A percentile compares a stretch with the other conserved stretches of the same genome.
Evolutionary conservation across 2,329 filamentous ascomycete species (phyloP).

Genomic region (Coniella vitis): DNA sequence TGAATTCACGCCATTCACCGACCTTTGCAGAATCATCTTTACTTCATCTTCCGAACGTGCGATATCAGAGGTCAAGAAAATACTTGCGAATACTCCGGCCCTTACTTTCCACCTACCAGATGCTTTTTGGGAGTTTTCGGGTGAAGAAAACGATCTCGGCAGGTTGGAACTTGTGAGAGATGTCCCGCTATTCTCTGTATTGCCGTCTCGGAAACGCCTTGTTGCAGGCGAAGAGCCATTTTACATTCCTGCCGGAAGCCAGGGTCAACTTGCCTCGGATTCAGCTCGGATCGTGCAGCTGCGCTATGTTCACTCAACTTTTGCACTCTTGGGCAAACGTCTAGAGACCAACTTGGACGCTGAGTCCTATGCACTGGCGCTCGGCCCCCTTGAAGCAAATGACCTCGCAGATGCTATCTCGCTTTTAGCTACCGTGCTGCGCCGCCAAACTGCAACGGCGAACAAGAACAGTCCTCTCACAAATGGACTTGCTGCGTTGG

Average conservation of each 20-base stretch:
- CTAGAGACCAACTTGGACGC: slow-evolving; percentile 60
- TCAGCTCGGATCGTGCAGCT: slow-evolving; percentile 67
- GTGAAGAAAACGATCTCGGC: slow-evolving; percentile 82
- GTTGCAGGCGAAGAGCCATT: slow-evolving; percentile 45
- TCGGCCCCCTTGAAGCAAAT: slow-evolving; percentile 49
- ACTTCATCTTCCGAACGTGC: slow-evolving; percentile 35
- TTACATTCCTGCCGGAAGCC: slow-evolving; percentile 57
- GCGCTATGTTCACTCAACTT: slow-evolving; percentile 72
- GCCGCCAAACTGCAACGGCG: slow-evolving; percentile 35
- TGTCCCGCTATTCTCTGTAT: slow-evolving; percentile 54
- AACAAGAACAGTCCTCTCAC: slow-evolving; percentile 1
- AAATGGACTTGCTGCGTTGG: slow-evolving; percentile 28
- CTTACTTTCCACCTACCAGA: slow-evolving; percentile 73
- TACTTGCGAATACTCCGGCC: slow-evolving; percentile 59
- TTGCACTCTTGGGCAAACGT: slow-evolving; percentile 72
- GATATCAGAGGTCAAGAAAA: slow-evolving; percentile 36
- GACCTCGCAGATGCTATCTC: slow-evolving; percentile 67
- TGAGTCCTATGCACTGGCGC: slow-evolving; percentile 44
- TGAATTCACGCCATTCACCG: slow-evolving; percentile 73
- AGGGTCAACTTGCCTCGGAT: slow-evolving; percentile 69
- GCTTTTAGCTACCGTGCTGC: slow-evolving; percentile 65
- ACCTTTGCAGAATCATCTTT: slow-evolving; percentile 60
- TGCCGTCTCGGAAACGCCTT: slow-evolving; percentile 36
- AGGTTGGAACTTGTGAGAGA: slow-evolving; percentile 61
- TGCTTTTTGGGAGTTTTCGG: slow-evolving; percentile 66